Base-by-base conservation (phyloP, 768 basidiomycete genomes). In the Tricholoma matsutake region DNA sequence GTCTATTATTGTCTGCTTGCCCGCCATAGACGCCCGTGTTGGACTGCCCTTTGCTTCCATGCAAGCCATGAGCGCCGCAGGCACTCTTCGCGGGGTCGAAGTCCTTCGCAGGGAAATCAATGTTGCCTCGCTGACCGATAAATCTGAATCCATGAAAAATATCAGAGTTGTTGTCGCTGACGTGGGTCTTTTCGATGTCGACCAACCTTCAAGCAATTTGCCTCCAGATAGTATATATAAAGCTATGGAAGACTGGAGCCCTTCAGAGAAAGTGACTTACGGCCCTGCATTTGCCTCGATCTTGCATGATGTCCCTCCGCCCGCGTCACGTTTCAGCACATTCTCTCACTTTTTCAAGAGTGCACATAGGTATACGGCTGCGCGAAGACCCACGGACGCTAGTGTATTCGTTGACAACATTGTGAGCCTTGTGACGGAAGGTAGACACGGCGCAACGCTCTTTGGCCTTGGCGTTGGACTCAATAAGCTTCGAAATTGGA, bases 21-120 rank as follows among this genome's bases (percentile, higher is more conserved):
- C 92, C 0, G 87, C 88, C 16, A 83, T 83, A 45, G 86, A 89
- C 66, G 82, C 85, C 43, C 85, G 85, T 56, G 85, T 91, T 41
- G 91, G 91, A 10, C 75, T 92, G n/a, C 89, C 91, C 6, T 92
- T 84, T 60, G 70, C 79, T 10, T 76, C 81, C 6, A 84, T 87
- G 43, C 85, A 85, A 60, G 84, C 90, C 10, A 93, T 94, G 89
- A 86, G 84, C 63, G 86, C 88, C 31, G 87, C 86, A 4, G 84
- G 86, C 54, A 92, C 87, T 14, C 76, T 89, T 20, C 86, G 88
- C 47, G 92, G 80, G 0, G 78, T 84, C 11, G 89, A 92, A 62
- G 83, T 93, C 22, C 82, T 94, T 29, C 83, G 91, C 16, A 78
- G 91, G 20, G 92, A 94, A 75, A 80, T 90, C 60, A 79, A 79